Evolutionary conservation across 495 filamentous ascomycete species (phyloP).

Genomic region (Xanthoparmelia taractica): DNA sequence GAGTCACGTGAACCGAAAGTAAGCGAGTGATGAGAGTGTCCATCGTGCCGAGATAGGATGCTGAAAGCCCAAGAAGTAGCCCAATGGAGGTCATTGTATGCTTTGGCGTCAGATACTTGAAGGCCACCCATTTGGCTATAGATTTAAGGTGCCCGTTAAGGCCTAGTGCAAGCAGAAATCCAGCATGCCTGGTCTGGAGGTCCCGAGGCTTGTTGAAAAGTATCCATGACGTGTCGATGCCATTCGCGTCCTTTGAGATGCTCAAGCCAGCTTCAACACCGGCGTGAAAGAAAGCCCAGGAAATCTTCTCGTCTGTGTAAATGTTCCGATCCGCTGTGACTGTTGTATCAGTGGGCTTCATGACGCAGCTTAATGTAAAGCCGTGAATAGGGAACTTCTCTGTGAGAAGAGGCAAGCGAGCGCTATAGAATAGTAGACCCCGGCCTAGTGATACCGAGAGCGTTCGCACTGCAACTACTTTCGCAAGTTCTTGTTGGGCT

Average conservation of each 20-base stretch:
- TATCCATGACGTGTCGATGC: conserved; percentile 97
- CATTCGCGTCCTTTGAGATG: conserved; percentile 81
- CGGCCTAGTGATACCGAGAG: conserved; percentile 79
- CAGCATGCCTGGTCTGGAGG: conserved; percentile 85
- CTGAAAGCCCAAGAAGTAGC: conserved; percentile 81
- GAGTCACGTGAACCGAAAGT: conserved; percentile 91
- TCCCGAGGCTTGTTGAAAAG: conserved; percentile 94
- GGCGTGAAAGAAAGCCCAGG: conserved; percentile 97
- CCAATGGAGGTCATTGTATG: conserved; percentile 99
- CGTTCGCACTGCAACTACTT: conserved; percentile 76
- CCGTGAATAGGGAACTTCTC: conserved; percentile 80
- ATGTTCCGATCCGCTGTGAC: conserved; percentile 74
- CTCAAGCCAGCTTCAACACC: conserved; percentile 85
- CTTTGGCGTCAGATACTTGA: conserved; percentile 96
- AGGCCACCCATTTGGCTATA: conserved; percentile 95
- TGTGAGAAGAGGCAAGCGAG: conserved; percentile 75
- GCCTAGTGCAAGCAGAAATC: conserved; percentile 85
- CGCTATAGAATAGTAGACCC: conserved; percentile 74
- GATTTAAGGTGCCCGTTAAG: conserved; percentile 89
- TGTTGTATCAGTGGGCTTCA: conserved; percentile 84
- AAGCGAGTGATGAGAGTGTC: conserved; percentile 89
- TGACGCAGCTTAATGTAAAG: conserved; percentile 79
- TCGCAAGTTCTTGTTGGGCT: conserved; percentile 81
- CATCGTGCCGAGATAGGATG: conserved; percentile 93
- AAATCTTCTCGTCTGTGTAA: conserved; percentile 90